Conservation (phyloP, 371 early-diverging fungal genomes). For the Mortierella sp. region DNA sequence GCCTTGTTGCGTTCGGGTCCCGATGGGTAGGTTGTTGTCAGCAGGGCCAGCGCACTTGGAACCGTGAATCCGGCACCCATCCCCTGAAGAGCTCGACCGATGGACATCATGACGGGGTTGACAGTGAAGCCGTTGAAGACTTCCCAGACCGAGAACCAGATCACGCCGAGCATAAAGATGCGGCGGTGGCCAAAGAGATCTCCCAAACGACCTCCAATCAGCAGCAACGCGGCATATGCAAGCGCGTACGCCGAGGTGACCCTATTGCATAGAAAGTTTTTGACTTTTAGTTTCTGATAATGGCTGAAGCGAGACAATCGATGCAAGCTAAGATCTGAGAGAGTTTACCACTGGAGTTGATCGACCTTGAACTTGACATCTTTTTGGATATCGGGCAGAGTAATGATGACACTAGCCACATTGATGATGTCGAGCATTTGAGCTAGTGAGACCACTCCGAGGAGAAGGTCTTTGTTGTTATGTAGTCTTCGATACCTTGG, state of each 20-base stretch:
- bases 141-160: slow-evolving; percentile 53
- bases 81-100: slow-evolving; percentile 60
- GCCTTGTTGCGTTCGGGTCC: slow-evolving; percentile 36
- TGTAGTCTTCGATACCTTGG: slow-evolving; percentile 32
- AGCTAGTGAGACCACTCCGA: slow-evolving; percentile 30
- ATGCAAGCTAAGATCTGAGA: neutral
- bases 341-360: slow-evolving; percentile 32
- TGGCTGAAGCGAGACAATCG: neutral
- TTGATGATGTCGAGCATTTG: slow-evolving; percentile 48
- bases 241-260: slow-evolving; percentile 59
- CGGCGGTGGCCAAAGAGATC: slow-evolving; percentile 59
- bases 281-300: neutral
- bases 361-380: slow-evolving; percentile 35
- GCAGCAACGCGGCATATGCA: slow-evolving; percentile 60
- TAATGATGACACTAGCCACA: slow-evolving; percentile 34
- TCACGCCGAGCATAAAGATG: slow-evolving; percentile 54
- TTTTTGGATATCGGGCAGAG: slow-evolving; percentile 29
- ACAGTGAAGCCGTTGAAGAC: slow-evolving; percentile 55
- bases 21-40: slow-evolving; percentile 49
- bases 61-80: slow-evolving; percentile 62
- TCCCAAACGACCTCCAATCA: slow-evolving; percentile 59
- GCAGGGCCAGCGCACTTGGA: slow-evolving; percentile 59
- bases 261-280: slow-evolving; percentile 15
- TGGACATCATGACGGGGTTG: slow-evolving; percentile 51
- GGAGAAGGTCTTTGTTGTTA: slow-evolving; percentile 26